A percentile compares a stretch with the other conserved stretches of the same genome.
Conservation (phyloP, 306 rosid species). For the Senna siamea region DNA sequence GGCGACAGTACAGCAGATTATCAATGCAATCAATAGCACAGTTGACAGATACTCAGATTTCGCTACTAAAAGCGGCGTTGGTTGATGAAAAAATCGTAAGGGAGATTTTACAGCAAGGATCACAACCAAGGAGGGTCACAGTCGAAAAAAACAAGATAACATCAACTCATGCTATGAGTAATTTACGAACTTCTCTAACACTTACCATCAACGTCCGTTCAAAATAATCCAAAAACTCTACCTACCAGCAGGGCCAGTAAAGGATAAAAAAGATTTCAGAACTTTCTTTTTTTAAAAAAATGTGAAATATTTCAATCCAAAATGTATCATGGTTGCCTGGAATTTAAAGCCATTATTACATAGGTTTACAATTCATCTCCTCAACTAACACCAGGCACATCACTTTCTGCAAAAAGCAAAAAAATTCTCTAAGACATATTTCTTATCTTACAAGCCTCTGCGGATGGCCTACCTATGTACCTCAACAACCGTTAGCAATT, state of each 20-base stretch:
- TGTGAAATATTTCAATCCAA: neutral
- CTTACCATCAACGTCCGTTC: neutral
- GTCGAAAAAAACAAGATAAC: neutral
- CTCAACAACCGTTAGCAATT: constrained; percentile 36
- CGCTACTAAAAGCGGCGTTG: neutral
- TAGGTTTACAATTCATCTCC: neutral
- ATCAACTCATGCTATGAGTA: neutral
- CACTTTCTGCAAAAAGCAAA: constrained; percentile 1
- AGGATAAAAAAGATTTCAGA: neutral
- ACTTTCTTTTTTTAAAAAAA: neutral
- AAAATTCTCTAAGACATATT: neutral
- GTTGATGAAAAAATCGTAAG: neutral
- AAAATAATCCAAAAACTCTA: neutral
- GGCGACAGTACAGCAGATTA: neutral
- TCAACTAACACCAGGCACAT: constrained; percentile 17
- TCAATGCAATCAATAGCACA: neutral
- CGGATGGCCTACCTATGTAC: constrained; percentile 29
- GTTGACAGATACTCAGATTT: neutral
- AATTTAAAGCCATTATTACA: neutral
- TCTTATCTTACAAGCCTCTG: constrained; percentile 30
- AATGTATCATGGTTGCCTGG: neutral
- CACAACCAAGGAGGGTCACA: too few relatives aligned
- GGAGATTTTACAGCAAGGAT: neutral
- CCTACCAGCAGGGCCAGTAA: neutral
- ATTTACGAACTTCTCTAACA: neutral